Conservation (phyloP, 768 basidiomycete genomes). For the Termitomyces sp. region DNA sequence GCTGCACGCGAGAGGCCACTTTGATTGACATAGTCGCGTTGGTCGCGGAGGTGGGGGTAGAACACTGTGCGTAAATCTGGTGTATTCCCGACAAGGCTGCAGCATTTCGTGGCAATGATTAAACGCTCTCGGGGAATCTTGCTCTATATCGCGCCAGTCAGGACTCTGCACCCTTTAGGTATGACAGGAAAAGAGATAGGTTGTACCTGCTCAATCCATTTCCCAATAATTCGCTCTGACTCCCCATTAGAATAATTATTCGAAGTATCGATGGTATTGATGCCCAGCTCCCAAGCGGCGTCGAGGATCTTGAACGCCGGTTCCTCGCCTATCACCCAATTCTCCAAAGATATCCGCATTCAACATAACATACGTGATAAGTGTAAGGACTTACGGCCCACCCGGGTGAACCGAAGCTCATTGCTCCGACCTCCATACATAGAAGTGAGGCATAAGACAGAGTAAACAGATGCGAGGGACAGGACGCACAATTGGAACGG, state of each 20-base stretch:
- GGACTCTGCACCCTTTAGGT: constrained; percentile 5
- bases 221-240: constrained; percentile 38
- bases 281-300: constrained; percentile 37
- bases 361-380: constrained; percentile 16
- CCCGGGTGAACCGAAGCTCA: constrained; percentile 13
- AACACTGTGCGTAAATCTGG: background rate
- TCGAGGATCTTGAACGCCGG: constrained; percentile 41
- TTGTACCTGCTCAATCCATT: constrained; percentile 32
- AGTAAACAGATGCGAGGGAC: background rate
- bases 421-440: constrained; percentile 11
- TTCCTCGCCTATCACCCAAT: constrained; percentile 49
- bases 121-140: constrained; percentile 12
- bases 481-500: constrained; percentile 10
- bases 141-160: constrained; percentile 1
- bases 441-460: background rate
- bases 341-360: constrained; percentile 13
- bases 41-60: constrained; percentile 1
- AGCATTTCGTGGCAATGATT: constrained; percentile 13
- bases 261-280: constrained; percentile 36
- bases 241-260: constrained; percentile 35
- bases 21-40: constrained; percentile 17
- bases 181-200: background rate
- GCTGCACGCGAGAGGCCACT: constrained; percentile 20
- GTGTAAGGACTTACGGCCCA: constrained; percentile 6
- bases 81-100: constrained; percentile 5